phyloP scores from a whole-genome alignment of 768 basidiomycete genomes.

The Mycena belliarum region DNA sequence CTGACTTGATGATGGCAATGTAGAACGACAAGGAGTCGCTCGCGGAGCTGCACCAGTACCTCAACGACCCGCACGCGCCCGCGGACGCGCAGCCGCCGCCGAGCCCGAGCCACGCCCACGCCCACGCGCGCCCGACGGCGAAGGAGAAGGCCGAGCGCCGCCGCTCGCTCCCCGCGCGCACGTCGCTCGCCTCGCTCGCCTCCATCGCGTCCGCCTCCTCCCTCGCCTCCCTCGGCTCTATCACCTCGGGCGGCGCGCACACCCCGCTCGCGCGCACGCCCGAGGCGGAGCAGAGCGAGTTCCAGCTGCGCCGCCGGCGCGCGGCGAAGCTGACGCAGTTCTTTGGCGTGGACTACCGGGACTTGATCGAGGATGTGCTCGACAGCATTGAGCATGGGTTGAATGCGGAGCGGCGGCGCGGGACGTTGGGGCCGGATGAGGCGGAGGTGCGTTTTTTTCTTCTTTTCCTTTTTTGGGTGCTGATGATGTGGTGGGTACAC shows the following conservation, averaged over 20 bases:
- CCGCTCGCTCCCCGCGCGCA: slow-evolving; percentile 65
- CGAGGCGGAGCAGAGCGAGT: slow-evolving; percentile 43
- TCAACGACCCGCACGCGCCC: slow-evolving; percentile 38
- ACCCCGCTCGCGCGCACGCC: slow-evolving; percentile 47
- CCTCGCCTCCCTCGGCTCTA: slow-evolving; percentile 31
- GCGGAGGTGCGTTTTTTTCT: slow-evolving; percentile 55
- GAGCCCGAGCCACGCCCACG: slow-evolving; percentile 20
- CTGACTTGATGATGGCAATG: no score
- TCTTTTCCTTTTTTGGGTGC: slow-evolving; percentile 7
- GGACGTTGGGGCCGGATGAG: slow-evolving; percentile 67
- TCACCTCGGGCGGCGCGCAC: slow-evolving; percentile 12
- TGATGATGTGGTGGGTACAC: neutral
- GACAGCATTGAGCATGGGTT: slow-evolving; percentile 79
- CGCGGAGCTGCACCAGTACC: slow-evolving; percentile 70
- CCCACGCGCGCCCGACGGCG: no score
- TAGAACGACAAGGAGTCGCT: slow-evolving; percentile 80
- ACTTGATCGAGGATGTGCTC: slow-evolving; percentile 73
- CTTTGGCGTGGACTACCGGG: slow-evolving; percentile 85
- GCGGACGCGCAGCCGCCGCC: slow-evolving; percentile 22
- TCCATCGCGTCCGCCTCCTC: neutral
- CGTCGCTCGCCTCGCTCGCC: slow-evolving; percentile 57
- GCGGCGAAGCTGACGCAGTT: slow-evolving; percentile 86
- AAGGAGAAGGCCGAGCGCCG: slow-evolving; percentile 55
- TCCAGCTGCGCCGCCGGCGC: slow-evolving; percentile 70
- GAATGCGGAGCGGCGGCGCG: slow-evolving; percentile 65